Conservation (phyloP, 345 rosid genomes). For the Hibiscus syriacus region DNA sequence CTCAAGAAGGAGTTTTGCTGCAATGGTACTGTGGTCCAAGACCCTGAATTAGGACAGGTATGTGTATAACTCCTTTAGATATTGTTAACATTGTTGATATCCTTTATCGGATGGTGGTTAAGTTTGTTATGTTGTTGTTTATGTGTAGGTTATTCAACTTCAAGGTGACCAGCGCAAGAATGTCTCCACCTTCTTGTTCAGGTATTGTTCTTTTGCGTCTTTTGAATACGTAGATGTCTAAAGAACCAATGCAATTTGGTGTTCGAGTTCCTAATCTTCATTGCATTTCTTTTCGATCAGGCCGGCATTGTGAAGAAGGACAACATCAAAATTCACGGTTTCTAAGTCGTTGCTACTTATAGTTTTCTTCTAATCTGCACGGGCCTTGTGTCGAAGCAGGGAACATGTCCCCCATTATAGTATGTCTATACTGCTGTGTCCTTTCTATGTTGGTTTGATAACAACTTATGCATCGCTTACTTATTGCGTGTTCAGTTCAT, state of each 20-base stretch:
- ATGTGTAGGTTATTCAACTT: slow-evolving; percentile 42
- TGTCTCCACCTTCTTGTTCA: neutral
- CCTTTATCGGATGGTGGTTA: neutral
- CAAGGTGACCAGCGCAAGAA: slow-evolving; percentile 3
- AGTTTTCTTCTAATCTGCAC: too few species aligned
- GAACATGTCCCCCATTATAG: too few species aligned
- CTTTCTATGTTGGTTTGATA: slow-evolving; percentile 5
- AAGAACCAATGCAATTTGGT: neutral
- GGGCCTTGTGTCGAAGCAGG: neutral
- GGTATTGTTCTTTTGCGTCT: neutral
- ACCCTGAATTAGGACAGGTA: slow-evolving; percentile 1
- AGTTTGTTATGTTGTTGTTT: neutral
- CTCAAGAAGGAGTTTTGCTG: slow-evolving; percentile 5
- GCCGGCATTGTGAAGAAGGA: slow-evolving; percentile 5
- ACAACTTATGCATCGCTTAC: neutral
- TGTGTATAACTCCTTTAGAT: neutral
- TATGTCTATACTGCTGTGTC: too few species aligned
- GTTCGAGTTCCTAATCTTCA: neutral
- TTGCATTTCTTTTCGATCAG: neutral
- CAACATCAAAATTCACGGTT: neutral
- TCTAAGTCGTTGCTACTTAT: too few species aligned
- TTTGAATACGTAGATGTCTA: neutral
- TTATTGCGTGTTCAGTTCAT: neutral
- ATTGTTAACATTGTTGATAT: neutral
- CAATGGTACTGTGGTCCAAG: neutral